Conservation (phyloP, 73 alveolate genomes). For the Chromera velia region DNA sequence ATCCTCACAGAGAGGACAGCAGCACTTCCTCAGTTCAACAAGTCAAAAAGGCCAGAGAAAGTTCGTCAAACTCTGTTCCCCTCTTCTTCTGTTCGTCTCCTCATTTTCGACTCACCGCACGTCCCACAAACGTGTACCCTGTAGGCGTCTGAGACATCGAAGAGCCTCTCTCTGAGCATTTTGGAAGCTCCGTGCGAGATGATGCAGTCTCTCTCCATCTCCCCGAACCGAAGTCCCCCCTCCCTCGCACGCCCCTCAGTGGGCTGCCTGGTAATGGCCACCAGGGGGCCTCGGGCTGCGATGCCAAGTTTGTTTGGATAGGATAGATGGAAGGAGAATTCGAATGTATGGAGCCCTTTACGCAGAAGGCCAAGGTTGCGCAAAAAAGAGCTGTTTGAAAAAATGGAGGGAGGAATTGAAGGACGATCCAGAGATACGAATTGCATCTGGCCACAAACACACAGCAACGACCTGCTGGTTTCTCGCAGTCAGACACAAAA, state of each 20-base stretch:
- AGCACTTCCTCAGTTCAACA: neutral
- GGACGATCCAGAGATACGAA: too few species aligned
- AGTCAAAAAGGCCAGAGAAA: neutral
- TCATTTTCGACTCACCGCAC: neutral
- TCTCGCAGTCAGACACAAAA: too few species aligned
- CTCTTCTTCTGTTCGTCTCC: neutral
- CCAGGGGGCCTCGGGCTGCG: too few species aligned
- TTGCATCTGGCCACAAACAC: too few species aligned
- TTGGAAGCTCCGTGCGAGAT: conserved; percentile 92
- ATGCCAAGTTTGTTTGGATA: too few species aligned
- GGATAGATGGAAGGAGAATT: too few species aligned
- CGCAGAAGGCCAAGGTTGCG: too few species aligned
- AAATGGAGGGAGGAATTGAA: too few species aligned
- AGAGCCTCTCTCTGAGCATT: conserved; percentile 68
- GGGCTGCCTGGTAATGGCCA: conserved; percentile 84
- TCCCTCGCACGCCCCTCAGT: conserved; percentile 98
- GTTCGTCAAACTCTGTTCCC: neutral
- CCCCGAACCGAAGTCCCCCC: conserved; percentile 99
- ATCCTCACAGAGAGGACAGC: neutral
- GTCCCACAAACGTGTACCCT: conserved; percentile 87
- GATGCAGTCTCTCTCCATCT: conserved; percentile 99
- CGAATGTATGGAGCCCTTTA: too few species aligned
- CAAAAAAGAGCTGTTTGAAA: too few species aligned
- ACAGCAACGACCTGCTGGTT: too few species aligned
- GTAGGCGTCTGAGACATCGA: conserved; percentile 91